Evolutionary conservation across 1,284 basidiomycete genomes (phyloP).

Genomic region (Xerocomus minutiporus): DNA sequence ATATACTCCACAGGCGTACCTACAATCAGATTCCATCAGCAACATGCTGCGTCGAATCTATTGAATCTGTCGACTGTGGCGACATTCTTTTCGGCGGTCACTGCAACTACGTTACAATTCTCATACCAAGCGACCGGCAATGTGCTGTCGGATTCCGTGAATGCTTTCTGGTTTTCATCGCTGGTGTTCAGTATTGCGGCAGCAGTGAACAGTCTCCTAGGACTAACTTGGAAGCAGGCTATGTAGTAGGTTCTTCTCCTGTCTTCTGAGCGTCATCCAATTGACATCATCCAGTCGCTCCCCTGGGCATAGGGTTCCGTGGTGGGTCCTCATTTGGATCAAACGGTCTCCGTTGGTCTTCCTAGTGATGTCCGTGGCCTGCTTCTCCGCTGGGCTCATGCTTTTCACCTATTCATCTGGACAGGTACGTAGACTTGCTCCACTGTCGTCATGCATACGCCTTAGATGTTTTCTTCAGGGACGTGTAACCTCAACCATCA

Average conservation of each 20-base stretch:
- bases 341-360: slow-evolving; percentile 54
- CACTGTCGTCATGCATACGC: slow-evolving; percentile 20
- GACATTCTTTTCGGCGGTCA: slow-evolving; percentile 60
- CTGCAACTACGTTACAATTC: slow-evolving; percentile 52
- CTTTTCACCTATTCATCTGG: slow-evolving; percentile 49
- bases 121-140: slow-evolving; percentile 35
- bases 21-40: slow-evolving; percentile 57
- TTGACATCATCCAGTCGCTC: slow-evolving; percentile 44
- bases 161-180: slow-evolving; percentile 59
- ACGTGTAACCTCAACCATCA: slow-evolving; percentile 58
- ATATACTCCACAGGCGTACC: slow-evolving; percentile 46
- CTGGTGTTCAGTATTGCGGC: slow-evolving; percentile 59
- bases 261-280: slow-evolving; percentile 12
- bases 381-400: slow-evolving; percentile 52
- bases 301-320: slow-evolving; percentile 52
- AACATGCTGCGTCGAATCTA: slow-evolving; percentile 48
- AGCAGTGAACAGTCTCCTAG: slow-evolving; percentile 55
- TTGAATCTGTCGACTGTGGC: slow-evolving; percentile 55
- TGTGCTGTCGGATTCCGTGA: slow-evolving; percentile 41
- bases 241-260: slow-evolving; percentile 47
- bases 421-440: slow-evolving; percentile 35
- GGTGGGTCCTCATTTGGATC: slow-evolving; percentile 54
- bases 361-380: slow-evolving; percentile 53
- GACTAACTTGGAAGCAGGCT: slow-evolving; percentile 56
- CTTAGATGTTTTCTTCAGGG: slow-evolving; percentile 38